Evolutionary conservation across 2,329 filamentous ascomycete genomes (phyloP), one percentile per base, ranked within the genome.

Genomic region (Xenoacremonium recifei): DNA sequence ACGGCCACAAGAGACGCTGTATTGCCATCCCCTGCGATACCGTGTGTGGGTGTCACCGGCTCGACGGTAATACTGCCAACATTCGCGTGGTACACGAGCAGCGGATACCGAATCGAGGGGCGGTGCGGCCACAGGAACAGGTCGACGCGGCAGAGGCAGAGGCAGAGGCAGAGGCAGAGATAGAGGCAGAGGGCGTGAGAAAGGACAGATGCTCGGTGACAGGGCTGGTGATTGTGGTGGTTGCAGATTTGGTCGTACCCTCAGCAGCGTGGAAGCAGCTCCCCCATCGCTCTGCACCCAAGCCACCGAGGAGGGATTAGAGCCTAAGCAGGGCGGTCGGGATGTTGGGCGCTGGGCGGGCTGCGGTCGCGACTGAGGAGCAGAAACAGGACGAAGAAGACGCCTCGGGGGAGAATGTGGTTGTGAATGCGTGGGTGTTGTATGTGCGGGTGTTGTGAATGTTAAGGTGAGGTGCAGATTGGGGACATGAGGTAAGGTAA

Each of bases 21-120:
- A 58, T 58, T 52, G 55, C 55, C 55, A 58, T 58, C 42, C 45
- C 54, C 50, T 57, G 54, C 51, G 49, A 55, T 55, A 58, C 55
- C 51, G 51, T 55, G 55, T 55, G 44, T 47, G 51, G 39, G 55
- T 58, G 50, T 58, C 51, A 58, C 55, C 29, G 51, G 42, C 53
- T 57, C 49, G 49, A 46, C 54, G 49, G 55, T 58, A 49, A 50
- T 52, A 58, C 55, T 48, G 55, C 49, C 49, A 48, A 51, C 46
- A 47, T 49, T 57, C 44, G 48, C 40, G 55, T 58, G 49, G 46
- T 48, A 58, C 55, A 58, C 37, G 45, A 42, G 46, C 50, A 40
- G 44, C 54, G 47, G 42, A 39, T 46, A 42, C 49, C 42, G 54
- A 54, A 50, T 58, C 49, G 55, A 58, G 55, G 57, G 53, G 50